phyloP scores from a whole-genome alignment of 2,329 filamentous ascomycete species.

The Periconia sp. region DNA sequence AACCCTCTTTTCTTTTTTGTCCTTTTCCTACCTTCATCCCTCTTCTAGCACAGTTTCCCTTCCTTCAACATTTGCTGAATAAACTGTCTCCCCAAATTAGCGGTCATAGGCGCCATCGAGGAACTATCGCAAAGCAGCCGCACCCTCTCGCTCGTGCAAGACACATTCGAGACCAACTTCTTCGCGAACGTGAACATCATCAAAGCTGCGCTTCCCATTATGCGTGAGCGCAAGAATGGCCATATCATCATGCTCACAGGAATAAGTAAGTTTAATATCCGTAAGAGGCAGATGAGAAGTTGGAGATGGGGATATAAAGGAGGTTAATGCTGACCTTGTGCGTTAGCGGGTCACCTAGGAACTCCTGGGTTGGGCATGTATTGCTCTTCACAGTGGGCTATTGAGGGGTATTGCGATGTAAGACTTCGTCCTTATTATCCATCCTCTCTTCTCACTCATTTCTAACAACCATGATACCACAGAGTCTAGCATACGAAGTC shows the following conservation, averaged over 20 bases:
- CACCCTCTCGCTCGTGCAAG: conserved; percentile 76
- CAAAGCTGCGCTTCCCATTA: conserved; percentile 78
- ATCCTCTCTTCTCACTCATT: not conserved
- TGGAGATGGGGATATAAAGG: too few relatives aligned
- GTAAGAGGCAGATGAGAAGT: too few relatives aligned
- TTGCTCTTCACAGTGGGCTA: conserved; percentile 88
- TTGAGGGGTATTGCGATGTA: conserved; percentile 93
- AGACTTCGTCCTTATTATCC: not conserved
- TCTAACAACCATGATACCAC: not conserved
- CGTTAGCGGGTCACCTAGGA: conserved; percentile 74
- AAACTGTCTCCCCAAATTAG: conserved; percentile 45
- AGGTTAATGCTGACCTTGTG: too few relatives aligned
- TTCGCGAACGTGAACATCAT: conserved; percentile 97
- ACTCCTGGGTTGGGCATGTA: conserved; percentile 90
- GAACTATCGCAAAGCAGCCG: conserved; percentile 75
- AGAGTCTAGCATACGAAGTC: conserved; percentile 88
- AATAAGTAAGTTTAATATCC: conserved; percentile 62
- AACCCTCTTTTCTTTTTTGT: conserved; percentile 6
- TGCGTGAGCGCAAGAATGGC: conserved; percentile 78
- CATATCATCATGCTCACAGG: conserved; percentile 90
- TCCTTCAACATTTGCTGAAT: too few relatives aligned
- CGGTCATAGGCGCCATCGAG: conserved; percentile 87
- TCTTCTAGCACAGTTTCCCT: not conserved
- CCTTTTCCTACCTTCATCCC: not conserved
- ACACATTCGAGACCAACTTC: conserved; percentile 94